phyloP scores from a whole-genome alignment of 2,329 filamentous ascomycete genomes.

The Juglanconis sp. region DNA sequence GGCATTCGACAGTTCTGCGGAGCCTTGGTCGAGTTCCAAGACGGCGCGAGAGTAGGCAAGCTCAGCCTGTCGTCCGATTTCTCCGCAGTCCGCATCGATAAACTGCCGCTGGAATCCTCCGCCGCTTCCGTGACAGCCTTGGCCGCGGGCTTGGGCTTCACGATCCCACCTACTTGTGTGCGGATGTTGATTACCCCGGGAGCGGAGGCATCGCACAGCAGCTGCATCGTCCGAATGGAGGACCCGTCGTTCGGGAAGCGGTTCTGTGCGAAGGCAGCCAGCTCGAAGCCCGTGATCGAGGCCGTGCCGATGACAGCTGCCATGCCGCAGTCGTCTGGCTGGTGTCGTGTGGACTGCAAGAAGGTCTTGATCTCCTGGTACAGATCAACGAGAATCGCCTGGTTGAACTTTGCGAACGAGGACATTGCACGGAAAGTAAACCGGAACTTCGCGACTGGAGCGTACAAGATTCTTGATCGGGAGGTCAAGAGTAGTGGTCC shows the following conservation, averaged over 20 bases:
- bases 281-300: no score
- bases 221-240: no score
- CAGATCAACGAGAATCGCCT: constrained; percentile 25
- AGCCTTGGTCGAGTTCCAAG: constrained; percentile 29
- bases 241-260: no score
- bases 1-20: constrained; percentile 22
- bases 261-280: no score
- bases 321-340: no score
- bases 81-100: constrained; percentile 31
- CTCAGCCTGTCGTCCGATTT: constrained; percentile 33
- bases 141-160: no score
- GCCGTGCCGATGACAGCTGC: no score
- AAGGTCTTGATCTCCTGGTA: constrained; percentile 11
- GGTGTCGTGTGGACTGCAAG: no score
- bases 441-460: constrained; percentile 21
- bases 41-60: constrained; percentile 28
- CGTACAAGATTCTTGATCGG: constrained; percentile 23
- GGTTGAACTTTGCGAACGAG: constrained; percentile 27
- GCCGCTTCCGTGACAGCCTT: no score
- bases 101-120: constrained; percentile 22
- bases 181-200: no score
- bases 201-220: no score
- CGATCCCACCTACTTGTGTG: no score
- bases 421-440: constrained; percentile 21
- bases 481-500: constrained; percentile 16